These are phyloP conservation scores for Hemisphaericaspora xylofermentans DNA, from an alignment of 1,139 yeast species.

Conservation along the genomic window DNA sequence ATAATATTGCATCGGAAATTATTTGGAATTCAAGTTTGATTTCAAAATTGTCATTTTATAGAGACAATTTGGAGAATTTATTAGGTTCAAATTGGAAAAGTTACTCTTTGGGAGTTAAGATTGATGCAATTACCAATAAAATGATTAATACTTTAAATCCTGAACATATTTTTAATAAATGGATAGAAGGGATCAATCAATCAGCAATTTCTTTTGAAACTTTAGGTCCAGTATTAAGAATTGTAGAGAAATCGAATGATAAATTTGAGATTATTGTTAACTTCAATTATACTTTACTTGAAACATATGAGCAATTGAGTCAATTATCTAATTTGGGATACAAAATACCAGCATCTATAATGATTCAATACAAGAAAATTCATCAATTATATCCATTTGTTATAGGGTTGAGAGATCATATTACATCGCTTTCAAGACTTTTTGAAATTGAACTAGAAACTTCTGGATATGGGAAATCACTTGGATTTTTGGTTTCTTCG, in stretches of 20 bases:
- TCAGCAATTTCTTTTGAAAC: slow-evolving; percentile 10
- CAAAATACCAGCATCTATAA: slow-evolving; percentile 49
- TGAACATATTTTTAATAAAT: slow-evolving; percentile 39
- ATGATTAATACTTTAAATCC: slow-evolving; percentile 49
- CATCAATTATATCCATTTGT: slow-evolving; percentile 59
- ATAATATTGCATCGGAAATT: slow-evolving; percentile 11
- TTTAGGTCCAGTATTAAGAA: slow-evolving; percentile 12
- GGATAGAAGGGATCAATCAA: slow-evolving; percentile 36
- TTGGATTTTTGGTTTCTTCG: slow-evolving; percentile 42
- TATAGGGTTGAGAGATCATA: slow-evolving; percentile 48
- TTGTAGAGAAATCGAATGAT: slow-evolving; percentile 11
- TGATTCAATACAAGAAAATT: slow-evolving; percentile 43
- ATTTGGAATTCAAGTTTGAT: slow-evolving; percentile 23
- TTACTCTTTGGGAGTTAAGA: slow-evolving; percentile 69
- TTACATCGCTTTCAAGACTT: slow-evolving; percentile 29
- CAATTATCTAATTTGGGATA: slow-evolving; percentile 54
- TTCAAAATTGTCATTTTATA: slow-evolving; percentile 24
- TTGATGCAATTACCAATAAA: slow-evolving; percentile 49
- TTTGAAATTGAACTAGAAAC: slow-evolving; percentile 19
- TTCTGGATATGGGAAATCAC: slow-evolving; percentile 32
- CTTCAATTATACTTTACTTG: slow-evolving; percentile 48
- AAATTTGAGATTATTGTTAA: slow-evolving; percentile 36
- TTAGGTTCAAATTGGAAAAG: slow-evolving; percentile 76
- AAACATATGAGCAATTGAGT: slow-evolving; percentile 52
- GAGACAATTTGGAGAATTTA: slow-evolving; percentile 19